Base-by-base conservation (phyloP, 2,329 filamentous ascomycete species). In the Furcasterigmium furcatum region DNA sequence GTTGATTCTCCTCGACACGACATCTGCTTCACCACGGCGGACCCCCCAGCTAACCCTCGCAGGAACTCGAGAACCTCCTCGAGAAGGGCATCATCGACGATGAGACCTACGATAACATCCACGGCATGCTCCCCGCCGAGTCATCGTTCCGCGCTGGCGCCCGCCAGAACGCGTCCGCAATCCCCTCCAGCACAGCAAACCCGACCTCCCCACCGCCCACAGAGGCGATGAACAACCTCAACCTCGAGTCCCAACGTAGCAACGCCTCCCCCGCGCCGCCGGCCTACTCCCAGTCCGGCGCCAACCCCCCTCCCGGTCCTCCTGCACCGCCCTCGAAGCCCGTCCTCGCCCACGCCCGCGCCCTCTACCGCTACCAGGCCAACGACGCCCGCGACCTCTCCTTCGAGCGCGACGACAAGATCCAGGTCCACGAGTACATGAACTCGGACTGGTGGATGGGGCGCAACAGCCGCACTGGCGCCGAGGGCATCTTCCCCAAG, bases 361-460 rank as follows among this genome's bases (percentile, higher is more conserved):
- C 91, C 7, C 76, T 96, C 41, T 97, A 96, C 73, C 79, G 80
- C 51, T 97, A 96, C 73, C 78, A 76, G 27, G 88, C 85, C 9
- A 65, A 85, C 34, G 91, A 96, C 62, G 78, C 84, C 4, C 89
- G 90, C 48, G 92, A 97, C 63, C 76, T 95, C 52, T 82, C 80
- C 3, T 82, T 97, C 48, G 82, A 89, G 61, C 84, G 86, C 50
- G 86, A 91, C 61, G 92, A 97, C 70, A 76, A 77, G 52, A 76
- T 97, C 55, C 79, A 82, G 48, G 87, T 97, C 19, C 80, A 83
- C 54, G 89, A 96, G 69, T 91, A 95, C 73, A 94, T 96, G 86
- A 97, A 97, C 68, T 82, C 85, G 51, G 91, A 97, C 68, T 97
- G 92, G 92, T 96, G 91, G 90, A 85, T 90, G 76, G 92, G 92